Conservation (phyloP, 2,329 filamentous ascomycete genomes). For the Pyricularia sp. region DNA sequence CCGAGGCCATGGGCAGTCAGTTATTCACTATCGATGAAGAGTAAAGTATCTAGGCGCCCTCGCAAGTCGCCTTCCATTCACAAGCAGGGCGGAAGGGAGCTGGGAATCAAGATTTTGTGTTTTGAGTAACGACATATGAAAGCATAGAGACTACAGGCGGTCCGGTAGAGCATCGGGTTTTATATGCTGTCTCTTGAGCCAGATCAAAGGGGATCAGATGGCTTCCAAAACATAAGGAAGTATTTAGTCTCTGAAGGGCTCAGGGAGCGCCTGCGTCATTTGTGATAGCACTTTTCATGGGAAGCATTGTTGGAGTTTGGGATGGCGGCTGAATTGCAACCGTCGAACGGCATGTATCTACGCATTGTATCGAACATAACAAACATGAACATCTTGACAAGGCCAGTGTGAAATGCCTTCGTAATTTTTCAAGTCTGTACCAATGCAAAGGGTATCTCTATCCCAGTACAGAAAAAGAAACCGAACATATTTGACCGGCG, state of each 20-base stretch:
- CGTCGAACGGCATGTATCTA: neutral
- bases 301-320: neutral
- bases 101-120: neutral
- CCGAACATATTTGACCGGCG: neutral
- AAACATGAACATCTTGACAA: neutral
- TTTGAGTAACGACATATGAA: neutral
- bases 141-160: neutral
- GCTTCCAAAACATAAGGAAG: neutral
- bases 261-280: no score
- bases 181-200: neutral
- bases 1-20: neutral
- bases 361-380: neutral
- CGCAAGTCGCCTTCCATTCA: neutral
- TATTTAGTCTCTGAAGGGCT: neutral
- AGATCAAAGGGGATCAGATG: neutral
- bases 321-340: neutral
- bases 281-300: neutral
- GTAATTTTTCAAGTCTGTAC: neutral
- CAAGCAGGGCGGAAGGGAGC: neutral
- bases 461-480: neutral
- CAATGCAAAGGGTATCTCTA: neutral
- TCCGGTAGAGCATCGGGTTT: neutral
- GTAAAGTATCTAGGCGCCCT: neutral
- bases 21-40: neutral
- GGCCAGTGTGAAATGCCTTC: neutral